Evolutionary conservation across 768 basidiomycete species (phyloP).

Genomic region (Lentinula aciculospora): DNA sequence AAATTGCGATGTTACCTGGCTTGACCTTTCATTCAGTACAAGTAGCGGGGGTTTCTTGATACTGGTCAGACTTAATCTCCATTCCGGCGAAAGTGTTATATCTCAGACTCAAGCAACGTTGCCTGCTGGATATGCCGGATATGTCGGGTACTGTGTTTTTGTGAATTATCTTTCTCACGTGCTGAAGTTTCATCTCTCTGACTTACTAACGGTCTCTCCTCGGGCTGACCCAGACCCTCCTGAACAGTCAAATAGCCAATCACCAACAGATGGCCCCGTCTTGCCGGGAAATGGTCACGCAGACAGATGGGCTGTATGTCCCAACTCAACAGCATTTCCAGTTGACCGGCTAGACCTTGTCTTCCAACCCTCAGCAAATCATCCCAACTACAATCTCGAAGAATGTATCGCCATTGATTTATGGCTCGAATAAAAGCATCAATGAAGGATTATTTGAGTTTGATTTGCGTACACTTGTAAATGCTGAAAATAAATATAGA

Average conservation of each 20-base stretch:
- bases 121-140: not conserved
- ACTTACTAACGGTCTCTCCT: no score
- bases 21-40: not conserved
- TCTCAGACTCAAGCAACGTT: not conserved
- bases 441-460: no score
- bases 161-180: not conserved
- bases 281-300: not conserved
- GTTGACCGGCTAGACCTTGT: not conserved
- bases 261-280: not conserved
- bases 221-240: not conserved
- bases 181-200: no score
- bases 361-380: not conserved
- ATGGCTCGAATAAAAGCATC: slow-evolving; percentile 10
- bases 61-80: not conserved
- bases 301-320: not conserved
- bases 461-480: no score
- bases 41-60: not conserved
- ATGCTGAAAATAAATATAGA: no score
- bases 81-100: not conserved
- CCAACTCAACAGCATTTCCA: not conserved
- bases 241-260: not conserved
- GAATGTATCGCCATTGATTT: not conserved
- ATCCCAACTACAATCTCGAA: not conserved
- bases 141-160: not conserved
- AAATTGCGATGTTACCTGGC: not conserved